Conservation (phyloP, 1,139 yeast species). For the Geotrichum carabidarum region DNA sequence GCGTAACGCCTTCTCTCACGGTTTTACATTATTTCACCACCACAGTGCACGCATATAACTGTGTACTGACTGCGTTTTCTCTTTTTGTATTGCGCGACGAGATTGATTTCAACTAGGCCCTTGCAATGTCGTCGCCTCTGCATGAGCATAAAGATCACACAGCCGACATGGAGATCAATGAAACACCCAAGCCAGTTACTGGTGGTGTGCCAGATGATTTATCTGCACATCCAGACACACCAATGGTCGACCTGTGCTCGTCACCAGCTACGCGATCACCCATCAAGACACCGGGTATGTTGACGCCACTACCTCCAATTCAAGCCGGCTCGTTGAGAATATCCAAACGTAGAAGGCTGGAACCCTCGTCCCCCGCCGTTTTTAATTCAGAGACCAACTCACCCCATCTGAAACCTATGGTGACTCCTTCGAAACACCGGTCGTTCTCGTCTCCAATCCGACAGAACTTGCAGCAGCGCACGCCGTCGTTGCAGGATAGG, state of each 20-base stretch:
- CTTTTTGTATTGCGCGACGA: no score
- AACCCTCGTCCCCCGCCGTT: constrained; percentile 25
- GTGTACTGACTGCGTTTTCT: no score
- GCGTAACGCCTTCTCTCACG: no score
- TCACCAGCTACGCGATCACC: constrained; percentile 25
- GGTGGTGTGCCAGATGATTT: background rate
- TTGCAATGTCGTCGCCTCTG: no score
- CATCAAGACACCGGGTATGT: constrained; percentile 24
- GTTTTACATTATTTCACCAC: no score
- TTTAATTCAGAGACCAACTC: constrained; percentile 9
- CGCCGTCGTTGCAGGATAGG: constrained; percentile 32
- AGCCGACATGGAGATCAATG: background rate
- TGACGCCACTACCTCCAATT: constrained; percentile 27
- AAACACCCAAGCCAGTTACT: background rate
- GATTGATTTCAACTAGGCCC: no score
- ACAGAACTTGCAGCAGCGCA: constrained; percentile 22
- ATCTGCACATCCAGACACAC: background rate
- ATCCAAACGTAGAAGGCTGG: constrained; percentile 29
- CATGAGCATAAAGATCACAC: no score
- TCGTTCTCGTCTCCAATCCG: constrained; percentile 28
- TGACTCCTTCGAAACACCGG: constrained; percentile 30
- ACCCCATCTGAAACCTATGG: constrained; percentile 5
- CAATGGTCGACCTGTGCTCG: background rate
- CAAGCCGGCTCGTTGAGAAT: constrained; percentile 26
- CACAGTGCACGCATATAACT: no score